Conservation (phyloP, 495 filamentous ascomycete species). For the Cenococcum geophilum region DNA sequence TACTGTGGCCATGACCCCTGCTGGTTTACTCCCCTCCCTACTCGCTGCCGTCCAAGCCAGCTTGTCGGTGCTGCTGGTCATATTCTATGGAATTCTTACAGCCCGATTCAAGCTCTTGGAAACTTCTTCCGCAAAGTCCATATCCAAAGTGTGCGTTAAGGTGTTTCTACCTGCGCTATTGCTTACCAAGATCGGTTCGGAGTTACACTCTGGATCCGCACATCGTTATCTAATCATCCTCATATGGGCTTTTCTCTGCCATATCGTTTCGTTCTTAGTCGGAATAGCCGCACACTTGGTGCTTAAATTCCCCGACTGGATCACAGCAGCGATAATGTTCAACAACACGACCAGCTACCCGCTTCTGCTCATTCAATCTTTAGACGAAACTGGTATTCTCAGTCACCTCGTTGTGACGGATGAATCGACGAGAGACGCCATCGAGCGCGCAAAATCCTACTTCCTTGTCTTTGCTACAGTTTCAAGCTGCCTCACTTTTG, state of each 20-base stretch:
- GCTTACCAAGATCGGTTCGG: slow-evolving; percentile 56
- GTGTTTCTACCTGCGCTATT: slow-evolving; percentile 62
- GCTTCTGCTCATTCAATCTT: slow-evolving; percentile 56
- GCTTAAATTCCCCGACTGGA: slow-evolving; percentile 56
- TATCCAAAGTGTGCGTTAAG: slow-evolving; percentile 58
- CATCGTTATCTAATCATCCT: slow-evolving; percentile 52
- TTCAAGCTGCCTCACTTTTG: slow-evolving; percentile 53
- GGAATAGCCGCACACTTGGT: slow-evolving; percentile 41
- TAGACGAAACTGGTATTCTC: slow-evolving; percentile 59
- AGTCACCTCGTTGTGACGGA: slow-evolving; percentile 44
- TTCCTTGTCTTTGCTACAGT: slow-evolving; percentile 57
- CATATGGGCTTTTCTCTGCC: slow-evolving; percentile 52
- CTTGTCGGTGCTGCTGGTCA: slow-evolving; percentile 60
- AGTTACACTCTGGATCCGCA: slow-evolving; percentile 50
- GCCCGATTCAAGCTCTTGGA: slow-evolving; percentile 51
- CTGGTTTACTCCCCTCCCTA: slow-evolving; percentile 43
- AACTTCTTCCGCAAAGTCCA: slow-evolving; percentile 47
- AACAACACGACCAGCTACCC: slow-evolving; percentile 68
- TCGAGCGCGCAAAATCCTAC: slow-evolving; percentile 62
- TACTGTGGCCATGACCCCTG: slow-evolving; percentile 10
- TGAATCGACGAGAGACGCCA: slow-evolving; percentile 44
- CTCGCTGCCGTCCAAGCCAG: slow-evolving; percentile 63
- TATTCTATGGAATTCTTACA: slow-evolving; percentile 54
- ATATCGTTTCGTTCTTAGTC: slow-evolving; percentile 47
- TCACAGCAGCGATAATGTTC: slow-evolving; percentile 57